These are phyloP conservation scores for Astragalus glycyphyllos DNA, from an alignment of 306 rosid genomes.

Conservation along the genomic window DNA sequence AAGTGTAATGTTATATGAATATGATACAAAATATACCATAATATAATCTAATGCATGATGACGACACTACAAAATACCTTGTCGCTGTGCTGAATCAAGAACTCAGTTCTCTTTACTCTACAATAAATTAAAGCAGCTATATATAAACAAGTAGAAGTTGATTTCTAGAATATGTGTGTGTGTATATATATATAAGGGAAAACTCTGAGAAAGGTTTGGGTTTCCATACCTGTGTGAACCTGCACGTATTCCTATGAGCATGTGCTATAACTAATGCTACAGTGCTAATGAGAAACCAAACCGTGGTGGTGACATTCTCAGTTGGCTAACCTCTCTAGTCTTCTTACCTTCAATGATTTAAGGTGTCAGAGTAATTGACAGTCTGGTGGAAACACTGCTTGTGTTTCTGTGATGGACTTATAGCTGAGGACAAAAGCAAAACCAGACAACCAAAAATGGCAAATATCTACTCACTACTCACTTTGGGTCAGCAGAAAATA, in stretches of 20 bases:
- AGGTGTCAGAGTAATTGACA: constrained; percentile 43
- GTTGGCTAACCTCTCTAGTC: constrained; percentile 21
- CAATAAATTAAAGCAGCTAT: constrained; percentile 16
- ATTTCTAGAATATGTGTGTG: constrained; percentile 28
- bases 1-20: not conserved
- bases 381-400: constrained; percentile 51
- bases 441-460: constrained; percentile 37
- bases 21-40: constrained; percentile 1
- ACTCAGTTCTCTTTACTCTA: constrained; percentile 16
- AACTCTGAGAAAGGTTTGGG: constrained; percentile 55
- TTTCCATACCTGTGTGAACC: constrained; percentile 64
- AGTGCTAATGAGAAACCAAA: constrained; percentile 24
- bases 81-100: constrained; percentile 38
- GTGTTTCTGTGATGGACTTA: constrained; percentile 44
- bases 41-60: constrained; percentile 4
- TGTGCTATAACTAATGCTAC: constrained; percentile 2
- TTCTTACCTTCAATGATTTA: constrained; percentile 46
- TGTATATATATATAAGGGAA: constrained; percentile 1
- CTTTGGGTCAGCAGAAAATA: constrained; percentile 9
- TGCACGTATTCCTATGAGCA: constrained; percentile 41
- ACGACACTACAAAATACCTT: constrained; percentile 42
- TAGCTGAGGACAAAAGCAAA: constrained; percentile 40
- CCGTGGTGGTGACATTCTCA: constrained; percentile 16
- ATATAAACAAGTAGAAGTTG: constrained; percentile 27
- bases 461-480: constrained; percentile 33